Base-by-base conservation (phyloP, 2,329 filamentous ascomycete genomes). In the Alternaria sp. region DNA sequence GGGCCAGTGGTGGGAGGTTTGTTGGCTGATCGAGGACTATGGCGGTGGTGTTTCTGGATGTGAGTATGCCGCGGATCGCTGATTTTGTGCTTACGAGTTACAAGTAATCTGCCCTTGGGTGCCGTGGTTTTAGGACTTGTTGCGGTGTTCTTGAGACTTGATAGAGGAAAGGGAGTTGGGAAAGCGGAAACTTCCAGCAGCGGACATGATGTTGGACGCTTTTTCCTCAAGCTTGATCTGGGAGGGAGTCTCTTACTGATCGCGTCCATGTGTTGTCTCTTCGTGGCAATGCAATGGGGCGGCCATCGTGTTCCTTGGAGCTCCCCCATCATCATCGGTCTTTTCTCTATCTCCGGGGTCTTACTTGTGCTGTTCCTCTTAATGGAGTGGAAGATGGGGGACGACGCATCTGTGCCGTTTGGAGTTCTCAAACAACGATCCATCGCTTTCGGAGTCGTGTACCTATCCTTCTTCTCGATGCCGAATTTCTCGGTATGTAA, bases 1-100 rank as follows among this genome's bases (percentile, higher is more conserved):
- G 80, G 79, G n/a, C 79, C 79, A n/a, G 66, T 81, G 9, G 28
- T 81, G 10, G 80, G 80, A 4, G 67, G 65, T 7, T 41, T 41
- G 4, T 65, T 70, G 5, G 55, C 63, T 2, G 56, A 67, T 50
- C 26, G 30, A 5, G 41, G n/a, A 4, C 53, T 26, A 5, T 68
- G 67, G 65, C 50, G 65, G 41, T 70, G 65, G 65, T 70, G 37
- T 2, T 41, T 41, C 37, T 41, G 37, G 37, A 18, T 41, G 37
- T 41, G 37, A 41, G 37, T 41, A 11, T 18, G 37, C 15, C 5
- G 2, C 37, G n/a, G 3, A 41, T 18, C n/a, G 37, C 8, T 18
- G n/a, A 18, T 10, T 41, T 6, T 41, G n/a, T 41, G 37, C 37
- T 41, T 41, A 41, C 37, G 37, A 6, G 37, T 41, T 41, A 11